Evolutionary conservation across 345 rosid genomes (phyloP), one percentile per base, ranked within the genome.

Genomic region (Anacardium occidentale): DNA sequence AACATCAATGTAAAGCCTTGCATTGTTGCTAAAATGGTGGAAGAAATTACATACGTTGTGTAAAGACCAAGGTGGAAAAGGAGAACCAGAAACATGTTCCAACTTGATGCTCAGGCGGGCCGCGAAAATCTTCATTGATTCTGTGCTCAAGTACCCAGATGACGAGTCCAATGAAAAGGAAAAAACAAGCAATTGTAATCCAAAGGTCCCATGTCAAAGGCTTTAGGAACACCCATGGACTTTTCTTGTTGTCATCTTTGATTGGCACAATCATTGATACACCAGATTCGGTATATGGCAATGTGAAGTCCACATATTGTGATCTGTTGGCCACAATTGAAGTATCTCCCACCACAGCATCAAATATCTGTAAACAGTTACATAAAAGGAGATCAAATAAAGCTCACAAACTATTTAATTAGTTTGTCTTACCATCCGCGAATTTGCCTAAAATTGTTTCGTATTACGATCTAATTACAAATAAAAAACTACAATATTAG

Each of bases 111-210:
- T 34, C 32, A 62, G 69, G 53, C 1, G 88, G 87, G 18, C 97
- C 98, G 0, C 76, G 69, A n/a, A 91, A 91, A 50, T 90, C 97
- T 51, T 82, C 74, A 64, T 90, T 91, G 7, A 87, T 75, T 62
- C 87, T 78, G 25, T 89, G 93, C 65, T 94, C 93, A 21, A 94
- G 87, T 15, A 84, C 64, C 98, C 97, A 91, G 9, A 94, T 81
- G 1, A 80, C 82, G 15, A 85, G 84, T 15, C 89, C 97, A 32
- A 86, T 85, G 67, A 80, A 73, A 5, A 91, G 29, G 34, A 87
- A 90, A 69, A 85, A 90, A 55, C 86, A 64, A 58, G 69, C 78
- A 7, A 73, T 87, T 1, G 87, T 76, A n/a, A 84, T 58, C 98
- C 98, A 89, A 26, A 94, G 84, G 2, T 83, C 82, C 83, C 80